Evolutionary conservation across 495 filamentous ascomycete genomes (phyloP).

Genomic region (Lepraria neglecta): DNA sequence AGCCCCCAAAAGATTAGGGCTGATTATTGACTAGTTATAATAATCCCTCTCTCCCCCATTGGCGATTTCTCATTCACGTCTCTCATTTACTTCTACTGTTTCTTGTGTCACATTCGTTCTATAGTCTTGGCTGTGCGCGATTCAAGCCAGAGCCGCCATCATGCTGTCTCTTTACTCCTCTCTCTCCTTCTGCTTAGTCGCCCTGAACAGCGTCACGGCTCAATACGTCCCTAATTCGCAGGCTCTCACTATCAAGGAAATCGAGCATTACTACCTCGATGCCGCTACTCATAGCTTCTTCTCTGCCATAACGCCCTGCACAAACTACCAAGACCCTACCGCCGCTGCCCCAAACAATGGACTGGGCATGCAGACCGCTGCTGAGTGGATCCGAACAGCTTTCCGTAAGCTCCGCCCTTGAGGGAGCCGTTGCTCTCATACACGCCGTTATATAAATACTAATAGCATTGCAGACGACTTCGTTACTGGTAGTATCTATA

Average conservation of each 20-base stretch:
- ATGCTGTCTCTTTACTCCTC: constrained; percentile 7
- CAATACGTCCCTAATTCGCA: constrained; percentile 15
- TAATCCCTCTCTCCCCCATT: neutral
- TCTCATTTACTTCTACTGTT: neutral
- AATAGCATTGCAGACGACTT: constrained; percentile 43
- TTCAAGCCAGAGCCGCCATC: constrained; percentile 4
- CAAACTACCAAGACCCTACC: constrained; percentile 46
- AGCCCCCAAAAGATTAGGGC: constrained; percentile 11
- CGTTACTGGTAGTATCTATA: constrained; percentile 46
- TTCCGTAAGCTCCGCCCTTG: constrained; percentile 35
- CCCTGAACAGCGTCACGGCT: constrained; percentile 6
- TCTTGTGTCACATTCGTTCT: too few species aligned
- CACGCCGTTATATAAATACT: neutral
- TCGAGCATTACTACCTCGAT: constrained; percentile 25
- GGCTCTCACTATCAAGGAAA: constrained; percentile 19
- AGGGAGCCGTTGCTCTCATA: neutral
- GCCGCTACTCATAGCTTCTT: constrained; percentile 32
- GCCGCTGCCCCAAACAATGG: constrained; percentile 43
- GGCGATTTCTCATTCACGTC: neutral
- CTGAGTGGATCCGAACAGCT: constrained; percentile 56
- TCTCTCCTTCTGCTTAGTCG: constrained; percentile 3
- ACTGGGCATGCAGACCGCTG: constrained; percentile 31
- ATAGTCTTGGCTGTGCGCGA: neutral
- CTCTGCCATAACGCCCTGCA: constrained; percentile 52
- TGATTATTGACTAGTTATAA: constrained; percentile 7